phyloP scores from a whole-genome alignment of 495 filamentous ascomycete genomes.

The Mytilinidion resinicola region DNA sequence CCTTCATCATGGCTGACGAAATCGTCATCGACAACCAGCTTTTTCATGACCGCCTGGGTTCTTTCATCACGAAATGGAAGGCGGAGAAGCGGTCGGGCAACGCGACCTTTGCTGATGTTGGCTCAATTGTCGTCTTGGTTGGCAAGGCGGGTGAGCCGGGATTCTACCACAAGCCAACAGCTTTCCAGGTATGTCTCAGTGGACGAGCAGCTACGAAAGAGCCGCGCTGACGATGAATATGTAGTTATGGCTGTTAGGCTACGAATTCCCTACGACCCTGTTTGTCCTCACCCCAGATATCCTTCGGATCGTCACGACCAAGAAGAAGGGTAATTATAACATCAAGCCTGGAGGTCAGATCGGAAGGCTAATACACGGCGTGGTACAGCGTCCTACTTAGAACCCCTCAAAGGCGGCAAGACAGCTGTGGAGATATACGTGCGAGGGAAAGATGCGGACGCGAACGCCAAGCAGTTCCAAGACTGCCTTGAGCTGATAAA shows the following conservation, averaged over 20 bases:
- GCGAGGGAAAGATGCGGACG: conserved; percentile 78
- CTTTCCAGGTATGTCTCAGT: conserved; percentile 69
- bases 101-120: conserved; percentile 73
- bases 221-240: not conserved
- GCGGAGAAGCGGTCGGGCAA: conserved; percentile 79
- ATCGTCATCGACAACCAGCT: conserved; percentile 85
- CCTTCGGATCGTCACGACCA: conserved; percentile 85
- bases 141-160: conserved; percentile 86
- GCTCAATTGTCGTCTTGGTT: conserved; percentile 81
- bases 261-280: conserved; percentile 94
- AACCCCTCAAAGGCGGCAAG: conserved; percentile 85
- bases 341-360: conserved; percentile 23
- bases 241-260: conserved; percentile 97
- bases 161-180: conserved; percentile 86
- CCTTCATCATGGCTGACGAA: conserved; percentile 46
- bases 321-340: conserved; percentile 75
- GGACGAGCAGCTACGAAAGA: not conserved
- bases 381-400: conserved; percentile 76
- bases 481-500: conserved; percentile 82
- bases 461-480: conserved; percentile 80
- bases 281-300: conserved; percentile 84
- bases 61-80: conserved; percentile 88
- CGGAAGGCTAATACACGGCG: conserved; percentile 5
- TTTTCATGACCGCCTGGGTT: conserved; percentile 87
- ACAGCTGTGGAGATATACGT: conserved; percentile 84